Evolutionary conservation across 768 basidiomycete species (phyloP).

Genomic region (Boletales sp.): DNA sequence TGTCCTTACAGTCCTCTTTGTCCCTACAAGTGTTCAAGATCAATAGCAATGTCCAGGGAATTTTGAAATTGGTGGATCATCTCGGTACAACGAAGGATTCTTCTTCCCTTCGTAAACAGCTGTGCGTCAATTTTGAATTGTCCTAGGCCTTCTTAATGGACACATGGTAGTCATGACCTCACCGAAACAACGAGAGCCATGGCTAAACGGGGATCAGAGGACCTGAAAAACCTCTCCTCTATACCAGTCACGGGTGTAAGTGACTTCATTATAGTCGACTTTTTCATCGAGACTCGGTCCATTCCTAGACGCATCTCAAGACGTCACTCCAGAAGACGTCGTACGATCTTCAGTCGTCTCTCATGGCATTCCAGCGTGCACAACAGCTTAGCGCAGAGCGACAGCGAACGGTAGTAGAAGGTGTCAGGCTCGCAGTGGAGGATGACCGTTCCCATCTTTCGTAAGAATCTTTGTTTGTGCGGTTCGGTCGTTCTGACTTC

Average conservation of each 20-base stretch:
- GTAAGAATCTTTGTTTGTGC: not conserved
- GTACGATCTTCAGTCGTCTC: slow-evolving; percentile 85
- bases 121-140: slow-evolving; percentile 51
- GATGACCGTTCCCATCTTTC: slow-evolving; percentile 49
- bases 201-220: slow-evolving; percentile 91
- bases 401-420: slow-evolving; percentile 86
- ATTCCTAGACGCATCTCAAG: slow-evolving; percentile 68
- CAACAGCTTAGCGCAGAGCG: slow-evolving; percentile 87
- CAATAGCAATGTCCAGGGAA: slow-evolving; percentile 94
- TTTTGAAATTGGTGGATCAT: slow-evolving; percentile 94
- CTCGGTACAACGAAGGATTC: slow-evolving; percentile 85
- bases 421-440: slow-evolving; percentile 80
- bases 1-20: slow-evolving; percentile 70
- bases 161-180: slow-evolving; percentile 73
- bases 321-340: slow-evolving; percentile 88
- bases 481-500: not conserved
- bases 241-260: slow-evolving; percentile 61
- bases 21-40: slow-evolving; percentile 98
- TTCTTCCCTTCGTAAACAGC: slow-evolving; percentile 69
- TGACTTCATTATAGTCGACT: not conserved
- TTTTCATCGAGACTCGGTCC: not conserved
- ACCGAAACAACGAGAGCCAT: slow-evolving; percentile 93
- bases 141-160: not conserved
- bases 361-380: slow-evolving; percentile 89
- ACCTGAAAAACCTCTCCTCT: slow-evolving; percentile 82